Evolutionary conservation across 192 early-diverging fungal species (phyloP).

Genomic region (Backusella mclennaniae): DNA sequence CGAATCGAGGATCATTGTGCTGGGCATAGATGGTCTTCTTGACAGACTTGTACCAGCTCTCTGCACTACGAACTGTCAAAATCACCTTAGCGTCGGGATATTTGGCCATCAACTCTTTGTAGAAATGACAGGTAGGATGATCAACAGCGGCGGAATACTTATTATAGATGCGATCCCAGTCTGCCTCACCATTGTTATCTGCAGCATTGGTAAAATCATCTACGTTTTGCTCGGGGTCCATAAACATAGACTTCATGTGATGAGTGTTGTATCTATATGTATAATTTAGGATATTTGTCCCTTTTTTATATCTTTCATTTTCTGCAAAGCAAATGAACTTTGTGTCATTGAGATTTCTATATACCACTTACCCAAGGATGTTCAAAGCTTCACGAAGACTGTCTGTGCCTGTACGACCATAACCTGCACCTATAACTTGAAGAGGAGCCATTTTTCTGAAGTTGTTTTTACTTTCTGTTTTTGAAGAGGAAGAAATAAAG

Average conservation of each 20-base stretch:
- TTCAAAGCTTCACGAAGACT: constrained; percentile 21
- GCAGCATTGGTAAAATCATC: background rate
- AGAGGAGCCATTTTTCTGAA: constrained; percentile 12
- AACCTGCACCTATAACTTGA: constrained; percentile 28
- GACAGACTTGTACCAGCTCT: constrained; percentile 23
- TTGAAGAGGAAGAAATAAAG: too few relatives aligned
- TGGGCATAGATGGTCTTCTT: background rate
- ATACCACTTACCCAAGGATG: constrained; percentile 16
- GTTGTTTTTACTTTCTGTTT: too few relatives aligned
- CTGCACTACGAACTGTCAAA: constrained; percentile 15
- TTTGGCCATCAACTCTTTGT: constrained; percentile 14
- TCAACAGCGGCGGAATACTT: constrained; percentile 24
- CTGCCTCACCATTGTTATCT: constrained; percentile 6
- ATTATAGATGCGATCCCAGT: constrained; percentile 14
- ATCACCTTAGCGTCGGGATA: constrained; percentile 33
- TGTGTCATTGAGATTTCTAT: too few relatives aligned
- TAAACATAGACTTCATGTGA: constrained; percentile 17
- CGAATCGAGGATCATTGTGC: background rate
- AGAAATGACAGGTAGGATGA: constrained; percentile 15
- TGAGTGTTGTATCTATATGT: constrained; percentile 19
- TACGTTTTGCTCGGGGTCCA: background rate
- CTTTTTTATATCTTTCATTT: background rate
- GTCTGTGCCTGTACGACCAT: constrained; percentile 27
- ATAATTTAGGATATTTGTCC: background rate
- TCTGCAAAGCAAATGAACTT: background rate